These are phyloP conservation scores for Dryas octopetala DNA, from an alignment of 306 rosid genomes.

Conservation along the genomic window DNA sequence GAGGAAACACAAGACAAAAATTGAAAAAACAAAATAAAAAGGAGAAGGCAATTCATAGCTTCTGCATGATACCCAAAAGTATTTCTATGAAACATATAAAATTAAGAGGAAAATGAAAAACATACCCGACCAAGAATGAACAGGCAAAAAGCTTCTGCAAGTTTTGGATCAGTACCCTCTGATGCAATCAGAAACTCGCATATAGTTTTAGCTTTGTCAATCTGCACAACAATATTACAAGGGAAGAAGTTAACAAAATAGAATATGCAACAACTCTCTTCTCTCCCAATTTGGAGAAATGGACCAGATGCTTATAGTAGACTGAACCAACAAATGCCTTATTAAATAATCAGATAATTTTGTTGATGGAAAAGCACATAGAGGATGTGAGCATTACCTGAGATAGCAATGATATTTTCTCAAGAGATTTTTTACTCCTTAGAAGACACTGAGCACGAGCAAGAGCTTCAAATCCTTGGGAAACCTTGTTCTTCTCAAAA, in stretches of 20 bases:
- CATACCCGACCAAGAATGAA: constrained; percentile 81
- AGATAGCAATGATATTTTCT: constrained; percentile 63
- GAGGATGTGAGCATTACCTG: constrained; percentile 42
- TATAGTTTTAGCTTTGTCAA: constrained; percentile 64
- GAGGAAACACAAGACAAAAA: constrained; percentile 15
- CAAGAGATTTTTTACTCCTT: constrained; percentile 74
- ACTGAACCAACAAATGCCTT: neutral
- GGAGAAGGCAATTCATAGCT: constrained; percentile 18
- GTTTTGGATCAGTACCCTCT: constrained; percentile 70
- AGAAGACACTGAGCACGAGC: constrained; percentile 91
- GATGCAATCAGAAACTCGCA: constrained; percentile 81
- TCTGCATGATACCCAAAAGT: constrained; percentile 19
- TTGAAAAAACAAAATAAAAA: neutral
- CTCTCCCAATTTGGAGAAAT: neutral
- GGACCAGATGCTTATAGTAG: neutral
- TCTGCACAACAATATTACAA: constrained; percentile 48
- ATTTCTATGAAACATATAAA: constrained; percentile 15
- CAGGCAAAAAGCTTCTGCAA: constrained; percentile 67
- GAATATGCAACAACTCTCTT: neutral
- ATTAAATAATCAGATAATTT: neutral
- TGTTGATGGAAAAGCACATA: neutral
- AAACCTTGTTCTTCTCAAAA: constrained; percentile 82
- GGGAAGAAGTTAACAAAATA: neutral
- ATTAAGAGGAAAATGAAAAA: constrained; percentile 18
- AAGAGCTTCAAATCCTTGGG: constrained; percentile 97